Base-by-base conservation (phyloP, 2,329 filamentous ascomycete genomes). In the Fusarium scirpi region DNA sequence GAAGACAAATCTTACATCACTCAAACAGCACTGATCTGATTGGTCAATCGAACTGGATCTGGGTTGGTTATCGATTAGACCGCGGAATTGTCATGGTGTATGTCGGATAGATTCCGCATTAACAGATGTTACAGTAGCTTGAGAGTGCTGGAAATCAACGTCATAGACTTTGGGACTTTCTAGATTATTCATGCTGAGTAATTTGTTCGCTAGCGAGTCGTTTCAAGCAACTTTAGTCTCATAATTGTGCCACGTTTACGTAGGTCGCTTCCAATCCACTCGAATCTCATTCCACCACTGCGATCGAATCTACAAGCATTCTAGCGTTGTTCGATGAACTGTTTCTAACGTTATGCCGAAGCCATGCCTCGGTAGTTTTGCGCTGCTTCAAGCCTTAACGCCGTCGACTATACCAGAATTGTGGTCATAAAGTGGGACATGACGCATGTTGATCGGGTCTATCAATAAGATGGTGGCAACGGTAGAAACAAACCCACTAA, bases 371-470 rank as follows among this genome's bases (percentile, higher is more conserved):
- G 61, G 62, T 20, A 59, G 16, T 47, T 41, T 3, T 20, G 24
- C 22, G 27, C 60, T 46, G 25, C 7, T 47, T 51, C 18, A 3
- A 20, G 40, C 16, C 38, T 13, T 6, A 29, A 22, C 32, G 32
- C 60, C 40, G 40, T 22, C 11, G 25, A 58, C 62, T 65, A 65
- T 15, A 20, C 45, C 32, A 30, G 29, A 58, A 47, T 25, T 47
- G 62, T 59, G n/a, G 18, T 27, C n/a, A 27, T 18, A n/a, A 30
- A 63, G 62, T 58, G 62, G 62, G 53, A 65, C 40, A 65, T 65
- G 62, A 65, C 62, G 62, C 51, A 64, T 65, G 13, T 41, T 25
- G n/a, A 65, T 46, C 40, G 25, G 30, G 15, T 25, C 34, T 45
- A 32, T 27, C 9, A 43, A 9, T 16, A 25, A 40, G 16, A 24